Percentiles rank a stretch among this genome's conserved stretches.
Conservation (phyloP, 257 asterid species). For the Primulina eburnea region DNA sequence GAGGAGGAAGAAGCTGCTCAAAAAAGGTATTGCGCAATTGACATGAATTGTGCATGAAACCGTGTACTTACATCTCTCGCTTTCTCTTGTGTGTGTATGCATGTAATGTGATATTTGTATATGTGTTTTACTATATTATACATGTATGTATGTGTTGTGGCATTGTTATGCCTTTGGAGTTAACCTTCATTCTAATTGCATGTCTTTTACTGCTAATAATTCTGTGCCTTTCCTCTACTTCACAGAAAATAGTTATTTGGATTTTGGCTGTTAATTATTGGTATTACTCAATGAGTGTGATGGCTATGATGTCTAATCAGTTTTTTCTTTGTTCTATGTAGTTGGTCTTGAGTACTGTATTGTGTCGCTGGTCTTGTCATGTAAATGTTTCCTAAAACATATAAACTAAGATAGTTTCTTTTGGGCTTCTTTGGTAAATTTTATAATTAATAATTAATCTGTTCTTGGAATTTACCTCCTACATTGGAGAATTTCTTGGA, state of each 20-base stretch:
- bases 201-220: not conserved
- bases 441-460: no score
- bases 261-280: not conserved
- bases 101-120: no score
- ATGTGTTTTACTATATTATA: not conserved
- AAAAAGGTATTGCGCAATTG: constrained; percentile 44
- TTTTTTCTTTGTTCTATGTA: not conserved
- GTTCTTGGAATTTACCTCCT: not conserved
- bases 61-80: not conserved
- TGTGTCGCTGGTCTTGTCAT: not conserved
- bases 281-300: not conserved
- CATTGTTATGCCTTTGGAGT: not conserved
- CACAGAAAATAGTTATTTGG: not conserved
- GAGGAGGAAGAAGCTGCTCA: constrained; percentile 97
- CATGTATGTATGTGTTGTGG: not conserved
- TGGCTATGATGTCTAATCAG: not conserved
- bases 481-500: not conserved
- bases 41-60: not conserved
- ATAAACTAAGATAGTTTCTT: not conserved
- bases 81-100: not conserved
- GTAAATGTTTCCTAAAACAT: not conserved
- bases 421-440: not conserved
- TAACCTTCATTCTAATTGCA: not conserved
- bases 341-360: not conserved
- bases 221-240: not conserved